Percentiles rank a stretch among this genome's conserved stretches.
Evolutionary conservation across 2,329 filamentous ascomycete genomes (phyloP).

Genomic region (Sclerotinia subarctica): DNA sequence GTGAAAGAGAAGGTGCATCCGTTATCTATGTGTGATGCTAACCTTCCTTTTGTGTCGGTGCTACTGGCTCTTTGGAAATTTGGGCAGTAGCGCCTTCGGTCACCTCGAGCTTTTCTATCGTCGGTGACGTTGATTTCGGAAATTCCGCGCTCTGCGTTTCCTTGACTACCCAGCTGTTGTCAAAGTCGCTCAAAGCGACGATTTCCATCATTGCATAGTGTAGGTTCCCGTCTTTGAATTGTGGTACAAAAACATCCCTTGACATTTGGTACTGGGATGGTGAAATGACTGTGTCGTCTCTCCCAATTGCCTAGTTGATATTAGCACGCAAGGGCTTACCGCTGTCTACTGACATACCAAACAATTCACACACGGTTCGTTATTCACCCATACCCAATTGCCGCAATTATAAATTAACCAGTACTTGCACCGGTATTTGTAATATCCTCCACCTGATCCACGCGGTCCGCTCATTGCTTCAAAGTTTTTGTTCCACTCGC

Average conservation of each 20-base stretch:
- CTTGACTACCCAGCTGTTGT: conserved; percentile 36
- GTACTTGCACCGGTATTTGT: conserved; percentile 56
- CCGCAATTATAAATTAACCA: conserved; percentile 51
- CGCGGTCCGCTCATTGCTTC: conserved; percentile 35
- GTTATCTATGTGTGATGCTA: not conserved
- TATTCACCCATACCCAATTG: conserved; percentile 55
- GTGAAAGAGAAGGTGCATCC: not conserved
- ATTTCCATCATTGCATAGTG: conserved; percentile 50
- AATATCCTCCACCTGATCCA: conserved; percentile 38
- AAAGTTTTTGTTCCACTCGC: conserved; percentile 32
- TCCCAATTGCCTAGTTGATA: conserved; percentile 46
- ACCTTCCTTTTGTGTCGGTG: not conserved
- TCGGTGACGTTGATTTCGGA: conserved; percentile 29
- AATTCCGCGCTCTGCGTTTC: conserved; percentile 26
- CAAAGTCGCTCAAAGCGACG: conserved; percentile 37
- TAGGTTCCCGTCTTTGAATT: conserved; percentile 46
- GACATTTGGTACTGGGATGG: conserved; percentile 32
- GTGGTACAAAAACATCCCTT: conserved; percentile 47
- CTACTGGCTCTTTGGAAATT: not conserved
- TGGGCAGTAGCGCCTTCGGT: conserved; percentile 23
- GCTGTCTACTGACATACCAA: conserved; percentile 42
- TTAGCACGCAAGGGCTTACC: conserved; percentile 16
- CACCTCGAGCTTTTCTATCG: conserved; percentile 26
- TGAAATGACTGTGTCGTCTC: conserved; percentile 38
- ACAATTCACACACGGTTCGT: conserved; percentile 49